Percentiles rank a stretch among this genome's conserved stretches.
Conservation (phyloP, 1,284 basidiomycete genomes). For the Hortiboletus rubellus region DNA sequence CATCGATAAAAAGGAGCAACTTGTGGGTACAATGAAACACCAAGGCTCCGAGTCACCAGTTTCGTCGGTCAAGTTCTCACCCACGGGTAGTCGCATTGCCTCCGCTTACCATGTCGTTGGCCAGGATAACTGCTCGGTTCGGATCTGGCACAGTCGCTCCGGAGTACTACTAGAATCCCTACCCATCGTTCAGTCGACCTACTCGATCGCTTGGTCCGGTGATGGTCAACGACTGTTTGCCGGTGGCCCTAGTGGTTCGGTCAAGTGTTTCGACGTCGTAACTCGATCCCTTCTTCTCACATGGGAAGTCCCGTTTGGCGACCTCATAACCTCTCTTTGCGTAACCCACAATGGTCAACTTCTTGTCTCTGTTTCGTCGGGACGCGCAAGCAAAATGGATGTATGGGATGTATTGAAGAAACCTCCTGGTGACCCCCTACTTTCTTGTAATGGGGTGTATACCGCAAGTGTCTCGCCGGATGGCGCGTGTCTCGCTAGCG, state of each 20-base stretch:
- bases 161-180: neutral
- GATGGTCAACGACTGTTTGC: slow-evolving; percentile 8
- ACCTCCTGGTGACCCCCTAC: neutral
- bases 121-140: neutral
- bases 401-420: slow-evolving; percentile 11
- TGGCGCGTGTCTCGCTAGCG: neutral
- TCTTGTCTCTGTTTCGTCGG: slow-evolving; percentile 12
- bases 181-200: neutral
- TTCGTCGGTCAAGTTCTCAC: slow-evolving; percentile 20
- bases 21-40: neutral
- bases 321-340: slow-evolving; percentile 7
- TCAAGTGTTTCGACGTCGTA: slow-evolving; percentile 2
- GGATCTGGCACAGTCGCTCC: slow-evolving; percentile 13
- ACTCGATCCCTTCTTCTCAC: neutral
- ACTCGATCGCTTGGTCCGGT: slow-evolving; percentile 15
- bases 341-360: slow-evolving; percentile 3
- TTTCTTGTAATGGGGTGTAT: neutral
- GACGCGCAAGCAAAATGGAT: neutral
- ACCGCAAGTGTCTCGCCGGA: slow-evolving; percentile 1
- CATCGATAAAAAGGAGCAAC: neutral
- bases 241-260: neutral
- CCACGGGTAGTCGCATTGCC: slow-evolving; percentile 13
- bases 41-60: neutral
- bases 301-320: neutral
- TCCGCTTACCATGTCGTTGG: neutral